Base-by-base conservation (phyloP, 2,329 filamentous ascomycete genomes). In the Alternaria gaisen region DNA sequence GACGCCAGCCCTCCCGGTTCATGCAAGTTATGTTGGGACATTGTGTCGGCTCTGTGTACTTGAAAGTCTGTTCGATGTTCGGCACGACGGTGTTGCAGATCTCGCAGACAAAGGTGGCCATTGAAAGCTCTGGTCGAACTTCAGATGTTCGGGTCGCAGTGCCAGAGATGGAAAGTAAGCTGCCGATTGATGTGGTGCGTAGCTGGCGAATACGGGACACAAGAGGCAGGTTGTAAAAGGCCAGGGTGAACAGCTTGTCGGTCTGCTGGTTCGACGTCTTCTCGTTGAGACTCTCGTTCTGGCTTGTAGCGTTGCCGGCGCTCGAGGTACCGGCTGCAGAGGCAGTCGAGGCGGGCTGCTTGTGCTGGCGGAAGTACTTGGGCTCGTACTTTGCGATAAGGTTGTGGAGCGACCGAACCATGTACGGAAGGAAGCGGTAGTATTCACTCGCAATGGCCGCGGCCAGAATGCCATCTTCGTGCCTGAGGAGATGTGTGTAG, bases 101-200 rank as follows among this genome's bases (percentile, higher is more conserved):
- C 77, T 97, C 92, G 79, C 95, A 99, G 57, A 90, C 88, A 73
- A 99, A 99, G 0, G 95, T 97, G 6, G 92, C 95, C 22, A 97
- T 84, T 3, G 93, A 96, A 62, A 99, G 82, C 80, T 99, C 95
- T 0, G 95, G 95, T 34, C 95, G 88, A 24, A 99, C 95, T 83
- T 99, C 95, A 10, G 95, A 99, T 6, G 95, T 99, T 77, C 95
- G 88, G 1, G 95, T 99, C 28, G 97, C 94, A 0, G 95, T 99
- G 48, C 95, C 95, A 8, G 95, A 99, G 69, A 99, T 97, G 11
- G 95, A 97, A 6, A 97, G 87, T 43, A 99, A 86, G 75, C 94
- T 92, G 55, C 95, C 95, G 71, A 99, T 96, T 70, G 97, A 94
- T 64, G 88, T 86, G 26, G 95, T 97, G 32, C 95, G 90, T 64